These are phyloP conservation scores for Lupinus albus DNA, from an alignment of 306 rosid species.

Conservation along the genomic window DNA sequence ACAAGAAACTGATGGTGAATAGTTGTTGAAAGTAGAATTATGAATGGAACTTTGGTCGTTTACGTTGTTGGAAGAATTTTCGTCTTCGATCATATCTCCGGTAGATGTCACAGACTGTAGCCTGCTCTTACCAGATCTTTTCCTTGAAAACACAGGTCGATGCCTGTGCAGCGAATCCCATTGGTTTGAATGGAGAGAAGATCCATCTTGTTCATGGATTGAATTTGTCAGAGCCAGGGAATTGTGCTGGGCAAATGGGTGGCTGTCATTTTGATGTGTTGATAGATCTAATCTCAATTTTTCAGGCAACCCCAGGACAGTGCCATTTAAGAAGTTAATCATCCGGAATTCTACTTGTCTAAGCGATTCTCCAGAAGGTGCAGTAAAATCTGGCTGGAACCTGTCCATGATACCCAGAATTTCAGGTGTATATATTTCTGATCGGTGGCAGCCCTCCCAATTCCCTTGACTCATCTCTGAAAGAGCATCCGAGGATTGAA, in stretches of 20 bases:
- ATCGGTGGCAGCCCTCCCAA: constrained; percentile 94
- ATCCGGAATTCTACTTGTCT: constrained; percentile 91
- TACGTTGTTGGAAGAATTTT: constrained; percentile 58
- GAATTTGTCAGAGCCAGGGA: constrained; percentile 66
- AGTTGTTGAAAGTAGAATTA: constrained; percentile 58
- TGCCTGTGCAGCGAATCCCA: constrained; percentile 75
- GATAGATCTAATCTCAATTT: constrained; percentile 65
- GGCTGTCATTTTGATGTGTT: constrained; percentile 66
- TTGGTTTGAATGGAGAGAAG: constrained; percentile 57
- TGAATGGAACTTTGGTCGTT: constrained; percentile 64
- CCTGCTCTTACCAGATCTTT: constrained; percentile 93
- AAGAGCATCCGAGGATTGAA: constrained; percentile 77
- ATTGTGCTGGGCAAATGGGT: constrained; percentile 58
- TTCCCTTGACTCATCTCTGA: constrained; percentile 92
- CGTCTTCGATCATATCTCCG: constrained; percentile 77
- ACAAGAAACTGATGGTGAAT: constrained; percentile 59
- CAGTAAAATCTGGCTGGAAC: constrained; percentile 86
- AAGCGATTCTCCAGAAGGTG: constrained; percentile 94
- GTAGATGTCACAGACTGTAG: constrained; percentile 81
- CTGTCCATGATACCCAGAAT: constrained; percentile 66
- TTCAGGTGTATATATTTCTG: constrained; percentile 86
- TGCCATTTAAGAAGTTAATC: constrained; percentile 76
- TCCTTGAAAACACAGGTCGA: constrained; percentile 71
- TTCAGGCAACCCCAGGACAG: constrained; percentile 72
- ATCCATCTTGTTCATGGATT: constrained; percentile 69